Evolutionary conservation across 768 basidiomycete genomes (phyloP), one percentile per base, ranked within the genome.

Genomic region (Leucocoprinus birnbaumii): DNA sequence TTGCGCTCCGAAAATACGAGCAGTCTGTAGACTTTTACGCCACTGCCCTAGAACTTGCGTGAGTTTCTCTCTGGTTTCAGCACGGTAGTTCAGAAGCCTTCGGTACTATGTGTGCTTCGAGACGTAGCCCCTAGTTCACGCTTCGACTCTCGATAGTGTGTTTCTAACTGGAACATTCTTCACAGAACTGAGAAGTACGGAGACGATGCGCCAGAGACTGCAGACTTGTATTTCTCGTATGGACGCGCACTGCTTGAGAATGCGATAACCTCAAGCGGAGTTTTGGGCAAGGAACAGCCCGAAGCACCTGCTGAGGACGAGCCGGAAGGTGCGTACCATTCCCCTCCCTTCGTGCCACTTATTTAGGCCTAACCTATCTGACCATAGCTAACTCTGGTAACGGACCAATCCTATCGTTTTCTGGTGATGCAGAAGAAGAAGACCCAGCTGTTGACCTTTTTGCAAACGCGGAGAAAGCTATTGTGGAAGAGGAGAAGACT

Each of bases 201-300:
- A 35, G 94, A 98, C 47, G 79, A 93, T 63, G 83, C 88, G 21
- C 86, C 89, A 0, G 86, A 91, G 64, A 86, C 80, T 51, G 96
- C 94, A 7, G 93, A 98, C 63, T 67, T 96, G 19, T 90, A 98
- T 58, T 87, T 96, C 56, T 78, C 82, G 3, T 99, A 98, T 65
- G 97, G 97, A 13, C 94, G 89, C 68, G 94, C 97, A 3, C 72
- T 98, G 40, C 78, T 97, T 53, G 94, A 94, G 73, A 93, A 96
- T 64, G 96, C 94, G 4, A 91, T 98, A 56, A 71, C 83, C 3
- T 89, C 94, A 64, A 87, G 74, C 55, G 83, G 86, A 0, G 96
- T 98, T n/a, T 71, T 99, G 54, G 94, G 93, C 1, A 93, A 93
- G 65, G 91, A 93, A 37, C 87, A 91, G 61, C 73, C 79, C 1